These are phyloP conservation scores for Solanum sejunctum DNA, from an alignment of 257 asterid genomes.

Conservation along the genomic window DNA sequence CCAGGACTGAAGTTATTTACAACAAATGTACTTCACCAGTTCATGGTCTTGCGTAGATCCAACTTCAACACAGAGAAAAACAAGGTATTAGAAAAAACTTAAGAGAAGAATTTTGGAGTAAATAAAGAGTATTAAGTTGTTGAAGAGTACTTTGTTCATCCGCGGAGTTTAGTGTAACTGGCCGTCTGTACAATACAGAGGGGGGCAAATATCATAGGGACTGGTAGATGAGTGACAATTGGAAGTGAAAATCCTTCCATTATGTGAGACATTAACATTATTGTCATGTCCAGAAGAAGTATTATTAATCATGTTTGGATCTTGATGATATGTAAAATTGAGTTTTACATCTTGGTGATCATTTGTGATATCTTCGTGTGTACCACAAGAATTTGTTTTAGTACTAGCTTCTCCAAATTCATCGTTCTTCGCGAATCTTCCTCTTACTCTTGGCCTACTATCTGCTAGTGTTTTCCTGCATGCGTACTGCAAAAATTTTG, in stretches of 20 bases:
- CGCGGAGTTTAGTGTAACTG: neutral
- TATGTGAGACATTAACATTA: neutral
- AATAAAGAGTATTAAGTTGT: neutral
- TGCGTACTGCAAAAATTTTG: slow-evolving; percentile 18
- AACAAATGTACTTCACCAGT: slow-evolving; percentile 28
- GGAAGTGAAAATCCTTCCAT: neutral
- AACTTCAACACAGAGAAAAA: neutral
- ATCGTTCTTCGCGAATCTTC: slow-evolving; percentile 78
- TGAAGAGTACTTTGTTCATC: neutral
- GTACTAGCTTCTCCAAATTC: slow-evolving; percentile 41
- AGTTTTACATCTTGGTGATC: slow-evolving; percentile 32
- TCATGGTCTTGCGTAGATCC: slow-evolving; percentile 22
- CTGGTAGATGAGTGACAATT: neutral
- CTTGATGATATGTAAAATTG: neutral
- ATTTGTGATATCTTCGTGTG: slow-evolving; percentile 50
- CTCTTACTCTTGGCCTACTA: slow-evolving; percentile 84
- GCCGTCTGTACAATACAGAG: slow-evolving; percentile 3
- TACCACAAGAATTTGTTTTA: slow-evolving; percentile 9
- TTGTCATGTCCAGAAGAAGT: neutral
- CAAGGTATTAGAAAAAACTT: neutral
- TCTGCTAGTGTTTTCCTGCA: slow-evolving; percentile 91
- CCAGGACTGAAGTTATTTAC: slow-evolving; percentile 52
- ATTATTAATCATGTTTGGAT: neutral
- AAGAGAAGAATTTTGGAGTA: neutral
- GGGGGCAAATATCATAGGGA: neutral